phyloP scores from a whole-genome alignment of 768 basidiomycete genomes.

The Lepiota venenata region DNA sequence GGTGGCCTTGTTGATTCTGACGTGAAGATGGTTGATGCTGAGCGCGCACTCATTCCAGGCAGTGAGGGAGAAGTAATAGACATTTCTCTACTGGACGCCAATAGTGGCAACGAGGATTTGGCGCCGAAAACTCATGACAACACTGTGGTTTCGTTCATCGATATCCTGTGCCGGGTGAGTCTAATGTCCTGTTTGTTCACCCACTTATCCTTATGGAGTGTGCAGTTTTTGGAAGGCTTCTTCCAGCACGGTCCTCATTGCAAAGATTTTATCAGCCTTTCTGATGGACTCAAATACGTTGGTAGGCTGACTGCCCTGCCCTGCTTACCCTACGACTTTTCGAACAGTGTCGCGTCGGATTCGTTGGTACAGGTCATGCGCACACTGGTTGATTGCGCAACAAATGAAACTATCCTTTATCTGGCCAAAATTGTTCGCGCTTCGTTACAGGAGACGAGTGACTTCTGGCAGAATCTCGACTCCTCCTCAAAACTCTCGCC shows the following conservation, averaged over 20 bases:
- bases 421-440: constrained; percentile 66
- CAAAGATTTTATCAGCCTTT: constrained; percentile 78
- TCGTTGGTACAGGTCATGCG: constrained; percentile 87
- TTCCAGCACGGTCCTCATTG: constrained; percentile 91
- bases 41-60: constrained; percentile 15
- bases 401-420: constrained; percentile 68
- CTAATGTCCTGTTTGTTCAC: background rate
- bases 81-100: constrained; percentile 16
- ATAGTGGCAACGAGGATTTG: constrained; percentile 23
- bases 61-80: constrained; percentile 15
- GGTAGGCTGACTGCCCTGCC: constrained; percentile 79
- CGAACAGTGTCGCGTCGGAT: constrained; percentile 79
- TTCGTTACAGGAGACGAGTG: constrained; percentile 64
- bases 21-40: constrained; percentile 49
- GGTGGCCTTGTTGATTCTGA: constrained; percentile 28
- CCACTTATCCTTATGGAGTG: constrained; percentile 2
- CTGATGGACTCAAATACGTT: constrained; percentile 71
- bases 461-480: constrained; percentile 60
- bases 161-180: constrained; percentile 73
- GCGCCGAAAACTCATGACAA: constrained; percentile 65
- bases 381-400: constrained; percentile 85
- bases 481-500: constrained; percentile 62
- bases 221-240: constrained; percentile 90
- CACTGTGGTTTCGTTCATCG: constrained; percentile 71
- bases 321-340: constrained; percentile 87